Conservation (phyloP, 768 basidiomycete genomes). For the Tricholoma saponaceum region DNA sequence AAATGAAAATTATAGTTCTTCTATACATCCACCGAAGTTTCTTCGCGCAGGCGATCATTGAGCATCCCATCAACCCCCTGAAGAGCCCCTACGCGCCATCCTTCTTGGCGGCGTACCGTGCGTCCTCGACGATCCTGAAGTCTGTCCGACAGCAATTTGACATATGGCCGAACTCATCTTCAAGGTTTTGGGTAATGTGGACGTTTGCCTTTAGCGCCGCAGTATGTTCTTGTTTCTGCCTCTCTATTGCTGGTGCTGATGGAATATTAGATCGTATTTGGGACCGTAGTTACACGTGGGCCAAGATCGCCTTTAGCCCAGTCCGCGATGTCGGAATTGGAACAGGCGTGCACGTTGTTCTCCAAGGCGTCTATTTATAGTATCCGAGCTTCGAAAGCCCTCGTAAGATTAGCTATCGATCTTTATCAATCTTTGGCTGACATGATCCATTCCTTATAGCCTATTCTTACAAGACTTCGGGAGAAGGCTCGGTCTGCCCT, state of each 20-base stretch:
- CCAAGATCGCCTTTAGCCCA: slow-evolving; percentile 65
- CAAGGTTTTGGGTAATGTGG: slow-evolving; percentile 62
- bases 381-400: slow-evolving; percentile 59
- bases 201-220: slow-evolving; percentile 55
- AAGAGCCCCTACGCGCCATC: slow-evolving; percentile 62
- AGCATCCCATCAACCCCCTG: slow-evolving; percentile 61
- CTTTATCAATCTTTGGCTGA: neutral
- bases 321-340: slow-evolving; percentile 66
- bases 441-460: slow-evolving; percentile 30
- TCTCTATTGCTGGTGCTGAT: neutral
- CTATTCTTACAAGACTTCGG: slow-evolving; percentile 52
- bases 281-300: slow-evolving; percentile 71
- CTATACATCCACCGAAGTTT: slow-evolving; percentile 65
- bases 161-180: slow-evolving; percentile 40
- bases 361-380: slow-evolving; percentile 54
- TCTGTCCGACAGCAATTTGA: slow-evolving; percentile 45
- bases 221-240: slow-evolving; percentile 23
- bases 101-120: slow-evolving; percentile 59
- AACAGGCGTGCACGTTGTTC: slow-evolving; percentile 65
- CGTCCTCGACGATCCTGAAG: slow-evolving; percentile 53
- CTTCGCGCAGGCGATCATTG: slow-evolving; percentile 70
- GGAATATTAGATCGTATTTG: slow-evolving; percentile 60
- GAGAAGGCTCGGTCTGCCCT: slow-evolving; percentile 67
- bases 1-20: slow-evolving; percentile 34
- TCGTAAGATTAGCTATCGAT: slow-evolving; percentile 37